These are phyloP conservation scores for Cystofilobasidium capitatum DNA, from an alignment of 768 basidiomycete species.

Conservation along the genomic window DNA sequence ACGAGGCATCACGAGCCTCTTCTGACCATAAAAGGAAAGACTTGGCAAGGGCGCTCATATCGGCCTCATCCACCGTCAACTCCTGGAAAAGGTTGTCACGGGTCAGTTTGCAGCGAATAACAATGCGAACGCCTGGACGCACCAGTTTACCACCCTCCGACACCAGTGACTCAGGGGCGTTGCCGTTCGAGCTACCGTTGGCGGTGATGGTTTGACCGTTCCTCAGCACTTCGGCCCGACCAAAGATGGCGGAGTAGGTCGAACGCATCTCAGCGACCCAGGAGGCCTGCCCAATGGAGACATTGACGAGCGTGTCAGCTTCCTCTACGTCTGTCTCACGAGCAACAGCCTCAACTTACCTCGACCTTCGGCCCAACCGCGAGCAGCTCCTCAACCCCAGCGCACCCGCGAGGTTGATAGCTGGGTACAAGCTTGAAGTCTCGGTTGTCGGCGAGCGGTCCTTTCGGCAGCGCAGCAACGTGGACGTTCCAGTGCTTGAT, in stretches of 20 bases:
- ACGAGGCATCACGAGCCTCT: background rate
- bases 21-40: background rate
- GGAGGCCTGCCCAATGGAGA: background rate
- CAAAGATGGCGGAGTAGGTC: background rate
- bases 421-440: slow-evolving; percentile 69
- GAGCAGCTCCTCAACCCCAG: slow-evolving; percentile 58
- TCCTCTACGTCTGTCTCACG: background rate
- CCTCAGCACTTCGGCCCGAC: background rate
- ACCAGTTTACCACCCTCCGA: too few species aligned
- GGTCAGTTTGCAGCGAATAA: background rate
- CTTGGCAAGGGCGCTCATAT: background rate
- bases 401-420: slow-evolving; percentile 55
- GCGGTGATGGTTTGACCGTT: background rate
- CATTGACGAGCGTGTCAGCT: background rate
- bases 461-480: slow-evolving; percentile 40
- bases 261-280: background rate
- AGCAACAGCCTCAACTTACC: slow-evolving; percentile 43
- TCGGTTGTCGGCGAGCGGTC: slow-evolving; percentile 66
- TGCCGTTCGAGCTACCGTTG: background rate
- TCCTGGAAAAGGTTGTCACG: background rate
- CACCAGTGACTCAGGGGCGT: too few species aligned
- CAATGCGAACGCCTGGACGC: too few species aligned
- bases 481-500: too few species aligned
- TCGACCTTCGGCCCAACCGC: slow-evolving; percentile 56
- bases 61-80: background rate